Evolutionary conservation across 192 early-diverging fungal genomes (phyloP).

Genomic region (Spizellomyces punctatus): DNA sequence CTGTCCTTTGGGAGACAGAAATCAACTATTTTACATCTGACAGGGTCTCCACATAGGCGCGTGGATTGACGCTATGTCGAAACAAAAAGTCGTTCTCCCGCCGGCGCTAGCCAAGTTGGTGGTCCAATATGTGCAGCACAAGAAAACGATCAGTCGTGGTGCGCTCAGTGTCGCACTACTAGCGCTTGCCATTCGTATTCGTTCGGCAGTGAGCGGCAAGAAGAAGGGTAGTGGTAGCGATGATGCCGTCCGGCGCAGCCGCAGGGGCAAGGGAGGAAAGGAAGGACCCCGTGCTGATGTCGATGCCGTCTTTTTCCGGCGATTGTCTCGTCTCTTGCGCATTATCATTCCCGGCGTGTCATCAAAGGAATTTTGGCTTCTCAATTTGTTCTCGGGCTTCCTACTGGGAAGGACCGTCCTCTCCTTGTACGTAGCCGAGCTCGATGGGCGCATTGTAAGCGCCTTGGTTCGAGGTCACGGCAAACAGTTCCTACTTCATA

Average conservation of each 20-base stretch:
- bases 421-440: conserved; percentile 86
- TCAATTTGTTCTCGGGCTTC: conserved; percentile 83
- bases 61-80: background rate
- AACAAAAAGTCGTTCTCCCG: conserved; percentile 28
- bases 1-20: no score
- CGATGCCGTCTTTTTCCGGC: conserved; percentile 60
- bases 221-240: background rate
- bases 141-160: conserved; percentile 25
- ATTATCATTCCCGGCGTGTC: conserved; percentile 85
- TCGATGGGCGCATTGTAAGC: conserved; percentile 83
- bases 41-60: background rate
- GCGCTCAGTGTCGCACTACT: conserved; percentile 13
- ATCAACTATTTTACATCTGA: background rate
- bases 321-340: conserved; percentile 69
- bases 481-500: conserved; percentile 79
- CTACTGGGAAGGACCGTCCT: conserved; percentile 88
- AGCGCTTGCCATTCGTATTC: conserved; percentile 22
- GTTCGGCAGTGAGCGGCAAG: conserved; percentile 8
- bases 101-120: conserved; percentile 30
- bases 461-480: conserved; percentile 77
- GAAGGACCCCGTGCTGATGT: conserved; percentile 44
- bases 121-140: conserved; percentile 32
- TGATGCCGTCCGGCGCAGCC: background rate
- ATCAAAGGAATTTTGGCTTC: conserved; percentile 84
- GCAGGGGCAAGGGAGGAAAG: conserved; percentile 23